Base-by-base conservation (phyloP, 208 protist genomes). In the Leishmania mexicana region DNA sequence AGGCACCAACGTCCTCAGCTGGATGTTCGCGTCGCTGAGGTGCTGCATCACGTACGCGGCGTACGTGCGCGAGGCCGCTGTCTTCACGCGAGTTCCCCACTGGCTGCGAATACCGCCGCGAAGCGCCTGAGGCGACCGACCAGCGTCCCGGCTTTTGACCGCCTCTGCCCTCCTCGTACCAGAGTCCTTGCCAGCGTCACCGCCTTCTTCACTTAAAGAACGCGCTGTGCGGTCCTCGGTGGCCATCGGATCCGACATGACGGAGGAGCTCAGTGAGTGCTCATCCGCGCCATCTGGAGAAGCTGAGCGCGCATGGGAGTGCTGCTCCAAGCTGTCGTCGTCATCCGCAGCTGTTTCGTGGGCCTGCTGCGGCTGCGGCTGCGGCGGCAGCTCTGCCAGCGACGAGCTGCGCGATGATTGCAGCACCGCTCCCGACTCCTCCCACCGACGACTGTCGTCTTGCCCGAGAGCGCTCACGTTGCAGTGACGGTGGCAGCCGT, bases 101-200 rank as follows among this genome's bases (percentile, higher is more conserved):
- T 88, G 86, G 38, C 80, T 85, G 51, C 89, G 89, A 65, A 92
- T 89, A 31, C 89, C 89, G 8, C 89, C 87, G 40, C 86, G 85
- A 53, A 88, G 81, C 57, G 60, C 83, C 42, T 45, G 74, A 8
- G 68, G 31, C 21, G 49, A 17, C n/a, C 47, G 49, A 58, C 73
- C 38, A 11, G 64, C 57, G 3, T 68, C 64, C 11, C 28, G 17
- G 45, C 51, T 42, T 53, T 4, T 67, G 57, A 31, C 42, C 24
- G 8, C 47, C 38, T 2, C 51, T 74, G 24, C 42, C 57, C 64
- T 24, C 64, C 51, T 7, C 15, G 2, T 28, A 19, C 21, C 31
- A 7, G 13, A 13, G 28, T 38, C 28, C n/a, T 53, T 35, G 21
- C 57, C 57, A 15, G 54, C 38, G 24, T 40, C 71, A 7, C 35